Percentiles rank a stretch among this genome's conserved stretches.
phyloP scores from a whole-genome alignment of 2,329 filamentous ascomycete genomes.

The Fonsecaea erecta region DNA sequence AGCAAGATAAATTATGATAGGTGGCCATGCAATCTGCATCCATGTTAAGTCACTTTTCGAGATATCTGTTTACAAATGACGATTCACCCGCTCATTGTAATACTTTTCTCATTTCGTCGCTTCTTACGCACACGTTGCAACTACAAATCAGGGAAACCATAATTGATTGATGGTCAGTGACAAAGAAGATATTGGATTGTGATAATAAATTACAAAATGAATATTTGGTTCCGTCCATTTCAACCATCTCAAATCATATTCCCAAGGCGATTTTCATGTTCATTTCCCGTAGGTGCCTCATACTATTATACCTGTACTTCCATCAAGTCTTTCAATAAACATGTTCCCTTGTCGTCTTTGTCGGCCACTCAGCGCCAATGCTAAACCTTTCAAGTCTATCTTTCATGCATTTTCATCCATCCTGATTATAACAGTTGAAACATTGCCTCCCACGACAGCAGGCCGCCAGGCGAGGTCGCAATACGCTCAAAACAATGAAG shows the following conservation, averaged over 20 bases:
- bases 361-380: slow-evolving; percentile 6
- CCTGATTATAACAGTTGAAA: background rate
- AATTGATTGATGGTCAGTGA: background rate
- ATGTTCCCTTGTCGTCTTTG: background rate
- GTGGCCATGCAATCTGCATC: too few relatives aligned
- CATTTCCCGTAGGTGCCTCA: slow-evolving; percentile 23
- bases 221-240: background rate
- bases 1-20: too few relatives aligned
- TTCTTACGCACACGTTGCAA: too few relatives aligned
- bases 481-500: slow-evolving; percentile 28
- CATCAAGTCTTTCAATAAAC: background rate
- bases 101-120: too few relatives aligned
- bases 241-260: slow-evolving; percentile 9
- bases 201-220: slow-evolving; percentile 4
- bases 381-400: slow-evolving; percentile 16
- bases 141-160: too few relatives aligned
- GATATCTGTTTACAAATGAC: too few relatives aligned
- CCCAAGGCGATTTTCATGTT: slow-evolving; percentile 22
- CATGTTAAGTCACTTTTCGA: too few relatives aligned
- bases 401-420: slow-evolving; percentile 20
- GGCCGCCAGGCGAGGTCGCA: slow-evolving; percentile 5
- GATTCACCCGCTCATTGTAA: too few relatives aligned
- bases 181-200: background rate
- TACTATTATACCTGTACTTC: slow-evolving; percentile 18
- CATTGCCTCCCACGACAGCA: background rate